Evolutionary conservation across 1,139 yeast genomes (phyloP), one percentile per base, ranked within the genome.

Genomic region (Keqinozyma sinolaborantium): DNA sequence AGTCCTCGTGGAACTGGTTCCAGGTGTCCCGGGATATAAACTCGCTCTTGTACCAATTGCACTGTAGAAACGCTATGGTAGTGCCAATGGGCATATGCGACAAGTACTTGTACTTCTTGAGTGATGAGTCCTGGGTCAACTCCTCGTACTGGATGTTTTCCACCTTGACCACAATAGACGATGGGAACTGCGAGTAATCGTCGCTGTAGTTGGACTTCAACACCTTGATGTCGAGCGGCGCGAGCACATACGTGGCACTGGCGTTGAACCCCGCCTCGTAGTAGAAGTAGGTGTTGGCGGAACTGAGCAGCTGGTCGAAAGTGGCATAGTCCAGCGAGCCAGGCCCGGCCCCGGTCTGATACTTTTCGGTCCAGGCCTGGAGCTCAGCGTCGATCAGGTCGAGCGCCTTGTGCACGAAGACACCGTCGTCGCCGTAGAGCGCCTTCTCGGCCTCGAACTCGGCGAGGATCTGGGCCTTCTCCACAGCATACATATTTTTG

Each of bases 1-100:
- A 60, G 40, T 84, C 94, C 16, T 65, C 66, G 29, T 72, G 65
- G 56, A 81, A 87, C 20, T 53, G 51, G 1, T 59, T 56, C 64
- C 83, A 76, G 0, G 82, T 72, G 14, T 75, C 80, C 5, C 58
- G 56, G 3, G 73, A 63, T 1, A 69, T 50, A 32, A 38, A 56
- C 40, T 42, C 76, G 57, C 59, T 63, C 23, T 65, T 58, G 21
- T 50, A 41, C 97, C 98, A 92, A 49, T 86, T 80, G 36, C 96
- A 75, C 48, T 92, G 97, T 35, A 94, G 50, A 42, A 87, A 81
- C 10, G 92, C 95, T 28, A 92, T 58, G 27, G 84, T 83, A 0
- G 95, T 80, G 1, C 97, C 97, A 20, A 77, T 53, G 0, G 99
- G 97, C 23, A 88, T 58, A 56, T 90, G 95, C 1, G 84, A 71